Evolutionary conservation across 2,329 filamentous ascomycete species (phyloP).

Genomic region (Curvularia sp.): DNA sequence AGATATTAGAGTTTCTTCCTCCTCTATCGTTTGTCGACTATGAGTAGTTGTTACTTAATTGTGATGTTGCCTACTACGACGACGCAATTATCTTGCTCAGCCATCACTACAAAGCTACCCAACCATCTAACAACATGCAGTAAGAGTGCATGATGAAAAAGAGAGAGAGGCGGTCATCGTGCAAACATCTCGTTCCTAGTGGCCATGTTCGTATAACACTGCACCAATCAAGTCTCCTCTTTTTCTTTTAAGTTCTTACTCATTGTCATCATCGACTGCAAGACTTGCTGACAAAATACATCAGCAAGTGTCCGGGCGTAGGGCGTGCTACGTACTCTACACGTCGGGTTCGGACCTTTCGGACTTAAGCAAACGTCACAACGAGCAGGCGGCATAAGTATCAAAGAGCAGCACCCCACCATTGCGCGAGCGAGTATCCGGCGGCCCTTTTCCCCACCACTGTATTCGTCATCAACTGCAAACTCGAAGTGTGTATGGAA

Average conservation of each 20-base stretch:
- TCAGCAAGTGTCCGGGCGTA: background rate
- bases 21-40: background rate
- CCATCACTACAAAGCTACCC: too few species aligned
- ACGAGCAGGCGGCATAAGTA: background rate
- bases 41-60: background rate
- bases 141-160: background rate
- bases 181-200: background rate
- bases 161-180: background rate
- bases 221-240: background rate
- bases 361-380: constrained; percentile 8
- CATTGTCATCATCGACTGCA: background rate
- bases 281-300: too few species aligned
- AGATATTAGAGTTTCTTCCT: background rate
- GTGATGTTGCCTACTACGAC: background rate
- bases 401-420: constrained; percentile 2
- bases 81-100: background rate
- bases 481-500: background rate
- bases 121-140: background rate
- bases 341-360: background rate
- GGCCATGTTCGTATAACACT: background rate
- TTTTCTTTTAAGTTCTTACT: background rate
- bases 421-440: constrained; percentile 1
- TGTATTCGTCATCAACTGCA: background rate
- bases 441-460: background rate
- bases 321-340: background rate